These are phyloP conservation scores for Patellaria atrata DNA, from an alignment of 495 filamentous ascomycete genomes.

Conservation along the genomic window DNA sequence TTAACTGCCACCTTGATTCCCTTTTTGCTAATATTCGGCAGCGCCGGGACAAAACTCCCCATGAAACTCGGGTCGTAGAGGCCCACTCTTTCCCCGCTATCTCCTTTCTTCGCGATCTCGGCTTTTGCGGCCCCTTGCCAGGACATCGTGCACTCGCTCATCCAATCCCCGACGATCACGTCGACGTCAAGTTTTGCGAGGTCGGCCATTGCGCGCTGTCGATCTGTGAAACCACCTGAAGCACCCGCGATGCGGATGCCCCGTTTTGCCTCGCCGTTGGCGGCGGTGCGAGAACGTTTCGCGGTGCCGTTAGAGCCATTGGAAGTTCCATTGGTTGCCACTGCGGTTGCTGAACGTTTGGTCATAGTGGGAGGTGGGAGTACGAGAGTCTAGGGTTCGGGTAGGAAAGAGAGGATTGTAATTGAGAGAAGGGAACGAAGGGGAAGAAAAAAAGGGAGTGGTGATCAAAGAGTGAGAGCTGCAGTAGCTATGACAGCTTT, in stretches of 20 bases:
- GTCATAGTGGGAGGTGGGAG: too few species aligned
- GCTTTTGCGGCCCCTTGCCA: conserved; percentile 31
- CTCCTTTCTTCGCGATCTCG: conserved; percentile 12
- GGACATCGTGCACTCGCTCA: conserved; percentile 43
- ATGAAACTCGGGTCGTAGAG: conserved; percentile 41
- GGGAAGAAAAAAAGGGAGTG: too few species aligned
- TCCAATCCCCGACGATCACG: conserved; percentile 44
- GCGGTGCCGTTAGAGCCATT: too few species aligned
- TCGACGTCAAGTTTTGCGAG: conserved; percentile 41
- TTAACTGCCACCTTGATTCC: conserved; percentile 44
- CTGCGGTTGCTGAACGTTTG: too few species aligned
- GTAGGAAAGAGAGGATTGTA: too few species aligned
- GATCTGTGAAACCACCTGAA: conserved; percentile 42
- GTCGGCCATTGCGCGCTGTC: conserved; percentile 39
- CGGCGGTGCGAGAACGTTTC: too few species aligned
- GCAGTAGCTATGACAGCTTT: too few species aligned
- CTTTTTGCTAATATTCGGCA: conserved; percentile 35
- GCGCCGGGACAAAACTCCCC: conserved; percentile 36
- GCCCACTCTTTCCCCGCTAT: conserved; percentile 14
- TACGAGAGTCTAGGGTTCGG: too few species aligned
- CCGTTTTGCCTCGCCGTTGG: conserved; percentile 2
- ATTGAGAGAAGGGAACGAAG: too few species aligned
- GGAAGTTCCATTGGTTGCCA: too few species aligned
- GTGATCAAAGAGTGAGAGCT: too few species aligned
- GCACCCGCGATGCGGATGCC: conserved; percentile 7